phyloP scores from a whole-genome alignment of 2,329 filamentous ascomycete species.

The Arthrobotrys sinensis region DNA sequence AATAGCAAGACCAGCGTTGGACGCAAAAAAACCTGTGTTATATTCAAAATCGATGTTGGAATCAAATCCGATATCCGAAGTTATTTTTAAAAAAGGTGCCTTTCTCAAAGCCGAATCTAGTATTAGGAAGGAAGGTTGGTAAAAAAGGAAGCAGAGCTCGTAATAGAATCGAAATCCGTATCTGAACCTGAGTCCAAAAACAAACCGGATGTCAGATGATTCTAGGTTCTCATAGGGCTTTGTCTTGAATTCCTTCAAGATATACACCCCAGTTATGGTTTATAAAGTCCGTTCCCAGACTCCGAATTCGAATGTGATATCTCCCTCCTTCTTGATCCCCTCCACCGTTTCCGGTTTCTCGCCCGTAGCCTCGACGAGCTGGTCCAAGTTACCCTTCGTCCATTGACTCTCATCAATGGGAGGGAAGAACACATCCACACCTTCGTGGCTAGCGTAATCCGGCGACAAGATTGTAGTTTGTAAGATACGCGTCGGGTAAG shows the following conservation, averaged over 20 bases:
- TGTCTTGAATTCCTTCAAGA: neutral
- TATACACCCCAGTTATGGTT: constrained; percentile 62
- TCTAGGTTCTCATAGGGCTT: neutral
- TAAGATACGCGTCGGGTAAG: constrained; percentile 72
- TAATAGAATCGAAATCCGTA: too few relatives aligned
- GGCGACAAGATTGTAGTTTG: constrained; percentile 78
- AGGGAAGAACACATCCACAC: constrained; percentile 78
- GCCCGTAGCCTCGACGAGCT: constrained; percentile 77
- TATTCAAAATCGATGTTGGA: too few relatives aligned
- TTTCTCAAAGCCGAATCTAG: too few relatives aligned
- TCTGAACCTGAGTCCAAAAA: too few relatives aligned
- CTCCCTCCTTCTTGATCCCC: constrained; percentile 75
- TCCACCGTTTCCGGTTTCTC: constrained; percentile 72
- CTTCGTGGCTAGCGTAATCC: constrained; percentile 73
- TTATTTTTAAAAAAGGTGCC: too few relatives aligned
- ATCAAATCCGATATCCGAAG: too few relatives aligned
- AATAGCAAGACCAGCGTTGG: too few relatives aligned
- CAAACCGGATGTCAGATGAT: neutral
- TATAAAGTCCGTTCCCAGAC: constrained; percentile 76
- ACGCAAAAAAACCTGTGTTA: too few relatives aligned
- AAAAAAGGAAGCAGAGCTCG: too few relatives aligned
- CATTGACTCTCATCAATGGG: constrained; percentile 72
- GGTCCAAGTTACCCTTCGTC: constrained; percentile 71
- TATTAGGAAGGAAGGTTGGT: too few relatives aligned
- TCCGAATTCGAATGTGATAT: constrained; percentile 78